Conservation (phyloP, 257 asterid species). For the Rubia yunnanensis region DNA sequence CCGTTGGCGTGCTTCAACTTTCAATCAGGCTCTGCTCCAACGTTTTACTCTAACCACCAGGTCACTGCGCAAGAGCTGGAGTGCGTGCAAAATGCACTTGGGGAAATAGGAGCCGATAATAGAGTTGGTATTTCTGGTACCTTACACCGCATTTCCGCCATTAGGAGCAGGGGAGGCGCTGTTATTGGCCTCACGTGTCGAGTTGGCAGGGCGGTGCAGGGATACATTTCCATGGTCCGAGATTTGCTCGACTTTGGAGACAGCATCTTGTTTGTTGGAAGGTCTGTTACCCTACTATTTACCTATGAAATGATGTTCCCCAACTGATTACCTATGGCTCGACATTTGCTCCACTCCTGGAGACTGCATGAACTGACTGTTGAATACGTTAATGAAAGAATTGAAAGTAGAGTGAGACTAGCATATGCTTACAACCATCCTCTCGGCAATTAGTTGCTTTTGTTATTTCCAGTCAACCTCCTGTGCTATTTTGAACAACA, state of each 20-base stretch:
- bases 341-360: no score
- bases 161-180: constrained; percentile 53
- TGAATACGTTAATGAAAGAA: not conserved
- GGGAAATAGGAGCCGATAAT: constrained; percentile 63
- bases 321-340: not conserved
- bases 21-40: not conserved
- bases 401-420: not conserved
- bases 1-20: constrained; percentile 6
- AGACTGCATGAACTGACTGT: no score
- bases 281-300: constrained; percentile 35
- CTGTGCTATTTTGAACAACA: not conserved
- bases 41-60: constrained; percentile 20
- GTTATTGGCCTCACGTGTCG: constrained; percentile 74
- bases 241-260: constrained; percentile 76
- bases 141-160: constrained; percentile 69
- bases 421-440: not conserved
- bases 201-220: constrained; percentile 58
- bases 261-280: constrained; percentile 79
- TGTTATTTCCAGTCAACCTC: no score
- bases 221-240: constrained; percentile 45
- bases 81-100: constrained; percentile 51
- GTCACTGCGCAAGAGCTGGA: constrained; percentile 56
- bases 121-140: constrained; percentile 76
- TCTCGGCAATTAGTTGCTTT: not conserved
- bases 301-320: constrained; percentile 5